Conservation (phyloP, 83 land plant genomes). For the Thuja plicata region DNA sequence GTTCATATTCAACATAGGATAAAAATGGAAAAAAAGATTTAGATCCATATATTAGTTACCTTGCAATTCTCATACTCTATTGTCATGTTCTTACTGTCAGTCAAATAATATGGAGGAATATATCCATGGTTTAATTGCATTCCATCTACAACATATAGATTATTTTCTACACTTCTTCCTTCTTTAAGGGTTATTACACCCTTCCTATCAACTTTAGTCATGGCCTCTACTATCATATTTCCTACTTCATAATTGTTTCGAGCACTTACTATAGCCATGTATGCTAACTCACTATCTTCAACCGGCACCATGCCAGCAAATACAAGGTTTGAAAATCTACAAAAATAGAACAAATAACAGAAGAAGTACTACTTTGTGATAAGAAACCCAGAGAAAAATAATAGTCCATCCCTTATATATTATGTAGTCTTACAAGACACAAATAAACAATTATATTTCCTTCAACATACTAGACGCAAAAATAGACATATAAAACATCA, state of each 20-base stretch:
- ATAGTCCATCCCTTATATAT: neutral
- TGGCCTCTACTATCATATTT: conserved; percentile 84
- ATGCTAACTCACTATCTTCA: conserved; percentile 84
- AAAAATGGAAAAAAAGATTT: too few species aligned
- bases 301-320: conserved; percentile 43
- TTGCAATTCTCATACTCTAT: too few species aligned
- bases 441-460: neutral
- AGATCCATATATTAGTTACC: too few species aligned
- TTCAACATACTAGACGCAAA: neutral
- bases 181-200: too few species aligned
- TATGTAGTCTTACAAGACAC: neutral
- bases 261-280: conserved; percentile 94
- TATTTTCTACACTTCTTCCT: too few species aligned
- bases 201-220: conserved; percentile 80
- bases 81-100: too few species aligned
- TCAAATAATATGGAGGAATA: too few species aligned
- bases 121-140: too few species aligned
- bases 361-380: neutral
- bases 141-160: too few species aligned
- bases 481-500: neutral
- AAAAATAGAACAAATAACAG: too few species aligned
- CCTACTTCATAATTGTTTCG: conserved; percentile 83
- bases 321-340: neutral
- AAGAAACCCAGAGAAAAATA: neutral
- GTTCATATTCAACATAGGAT: neutral